Evolutionary conservation across 345 rosid genomes (phyloP), one percentile per base, ranked within the genome.

Genomic region (Melastoma malabathricum): DNA sequence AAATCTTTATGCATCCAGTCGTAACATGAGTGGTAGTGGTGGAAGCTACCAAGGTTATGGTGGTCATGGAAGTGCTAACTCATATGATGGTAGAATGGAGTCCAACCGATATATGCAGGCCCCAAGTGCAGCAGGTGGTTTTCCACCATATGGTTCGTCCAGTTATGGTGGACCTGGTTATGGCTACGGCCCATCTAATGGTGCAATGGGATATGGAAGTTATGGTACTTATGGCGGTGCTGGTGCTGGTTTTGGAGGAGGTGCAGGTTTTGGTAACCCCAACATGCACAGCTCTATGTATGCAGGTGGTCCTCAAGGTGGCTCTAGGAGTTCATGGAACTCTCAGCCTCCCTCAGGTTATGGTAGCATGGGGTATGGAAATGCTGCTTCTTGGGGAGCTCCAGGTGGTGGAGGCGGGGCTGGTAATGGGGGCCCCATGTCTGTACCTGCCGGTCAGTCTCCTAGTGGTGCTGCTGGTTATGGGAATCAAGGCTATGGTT

Each of bases 401-500:
- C 56, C 84, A 47, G 65, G 65, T 67, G 60, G 83, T 12, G 84
- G 74, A 7, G 64, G 66, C 47, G 79, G 74, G 27, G 72, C 70
- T 39, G 70, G 79, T 59, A 51, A 60, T 19, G 89, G 80, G 52
- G 95, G 77, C 59, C 73, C 70, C 46, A 76, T 78, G 39, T 72
- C 87, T n/a, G 72, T 73, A 3, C 48, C 73, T 58, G 18, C 75
- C 5, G 81, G 81, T 43, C 93, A 83, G 52, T 79, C 94, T 58
- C 94, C 85, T 41, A 70, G 82, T 57, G 94, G 77, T 23, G 75
- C 84, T 20, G 60, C 82, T 44, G 94, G 86, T 1, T 86, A 83
- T 59, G 88, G 95, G 13, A 77, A 59, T 68, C 96, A 80, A 74
- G 82, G 89, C 59, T 84, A 84, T 67, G 97, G 96, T 1, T 92